Evolutionary conservation across 768 basidiomycete species (phyloP), one percentile per base, ranked within the genome.

Genomic region (Russula earlei): DNA sequence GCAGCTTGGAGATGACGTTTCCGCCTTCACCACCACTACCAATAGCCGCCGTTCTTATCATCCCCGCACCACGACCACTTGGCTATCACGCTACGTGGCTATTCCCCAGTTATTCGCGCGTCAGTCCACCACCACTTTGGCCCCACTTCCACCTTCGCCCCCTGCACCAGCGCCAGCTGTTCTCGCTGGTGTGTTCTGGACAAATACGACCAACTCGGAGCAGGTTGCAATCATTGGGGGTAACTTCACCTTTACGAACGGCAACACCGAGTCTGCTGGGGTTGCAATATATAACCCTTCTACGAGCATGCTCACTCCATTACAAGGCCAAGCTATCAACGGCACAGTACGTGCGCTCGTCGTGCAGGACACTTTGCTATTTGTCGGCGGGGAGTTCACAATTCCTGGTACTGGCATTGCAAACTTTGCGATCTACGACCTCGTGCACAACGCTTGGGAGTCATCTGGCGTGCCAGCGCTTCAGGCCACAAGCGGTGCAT

Each of bases 171-270:
- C 91, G 1, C 91, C 92, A 0, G 83, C 90, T 17, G 81, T 97
- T 57, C 75, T 96, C 52, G 79, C 90, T 0, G 95, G 91, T 31
- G 79, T 80, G 2, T 97, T 92, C 74, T 97, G 91, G 90, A 86
- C 81, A 7, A 96, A 97, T 66, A 75, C 74, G 36, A 78, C 84
- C 2, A 81, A 81, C 3, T 72, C 72, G 10, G 75, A 78, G 43
- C 81, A 88, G 54, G 69, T 91, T 19, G 81, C 82, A 41, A 80
- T 97, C 59, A 74, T 97, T 46, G 95, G 93, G 31, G 95, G 95
- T 34, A 92, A 93, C 68, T 99, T 97, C 67, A 79, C 86, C 0
- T 83, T 83, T 65, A 56, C 74, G 6, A 59, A 71, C 2, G 72
- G 72, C 7, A 66, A 68, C 7, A 70, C 75, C 1, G 59, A 69